phyloP scores from a whole-genome alignment of 2,329 filamentous ascomycete genomes.

The Rhynchosporium graminicola region DNA sequence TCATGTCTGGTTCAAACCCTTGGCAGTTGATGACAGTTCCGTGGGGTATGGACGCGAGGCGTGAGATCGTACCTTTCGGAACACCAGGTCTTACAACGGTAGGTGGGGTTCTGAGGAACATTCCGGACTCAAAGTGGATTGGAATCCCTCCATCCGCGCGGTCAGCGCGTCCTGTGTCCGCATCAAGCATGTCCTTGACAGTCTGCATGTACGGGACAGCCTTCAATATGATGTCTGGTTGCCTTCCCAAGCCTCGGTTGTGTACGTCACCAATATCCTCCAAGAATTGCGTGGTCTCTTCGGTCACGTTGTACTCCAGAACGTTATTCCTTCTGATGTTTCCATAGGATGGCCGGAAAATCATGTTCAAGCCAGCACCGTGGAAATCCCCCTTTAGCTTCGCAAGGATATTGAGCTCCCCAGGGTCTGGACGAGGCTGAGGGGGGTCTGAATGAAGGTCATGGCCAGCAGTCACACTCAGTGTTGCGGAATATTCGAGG shows the following conservation, averaged over 20 bases:
- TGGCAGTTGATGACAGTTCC: conserved; percentile 13
- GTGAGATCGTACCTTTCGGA: conserved; percentile 8
- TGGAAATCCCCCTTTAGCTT: conserved; percentile 38
- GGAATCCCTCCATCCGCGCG: conserved; percentile 39
- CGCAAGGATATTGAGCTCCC: conserved; percentile 11
- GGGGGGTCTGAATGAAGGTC: no score
- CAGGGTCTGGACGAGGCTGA: not conserved
- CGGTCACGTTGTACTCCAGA: conserved; percentile 45
- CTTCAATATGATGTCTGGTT: conserved; percentile 42
- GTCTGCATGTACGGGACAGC: conserved; percentile 44
- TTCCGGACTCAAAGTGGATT: conserved; percentile 21
- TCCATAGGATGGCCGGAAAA: conserved; percentile 42
- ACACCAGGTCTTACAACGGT: conserved; percentile 3
- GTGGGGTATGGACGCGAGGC: conserved; percentile 11
- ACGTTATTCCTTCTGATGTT: conserved; percentile 37
- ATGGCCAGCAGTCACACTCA: no score
- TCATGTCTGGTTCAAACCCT: conserved; percentile 11
- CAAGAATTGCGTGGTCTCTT: conserved; percentile 41
- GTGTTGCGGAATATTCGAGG: no score
- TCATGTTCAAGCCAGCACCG: conserved; percentile 44
- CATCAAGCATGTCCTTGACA: conserved; percentile 41
- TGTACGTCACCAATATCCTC: conserved; percentile 41
- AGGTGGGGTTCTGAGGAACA: conserved; percentile 9
- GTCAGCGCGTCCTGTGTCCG: conserved; percentile 30
- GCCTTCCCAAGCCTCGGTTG: conserved; percentile 42